Base-by-base conservation (phyloP, 371 early-diverging fungal genomes). In the Coemansia sp. region DNA sequence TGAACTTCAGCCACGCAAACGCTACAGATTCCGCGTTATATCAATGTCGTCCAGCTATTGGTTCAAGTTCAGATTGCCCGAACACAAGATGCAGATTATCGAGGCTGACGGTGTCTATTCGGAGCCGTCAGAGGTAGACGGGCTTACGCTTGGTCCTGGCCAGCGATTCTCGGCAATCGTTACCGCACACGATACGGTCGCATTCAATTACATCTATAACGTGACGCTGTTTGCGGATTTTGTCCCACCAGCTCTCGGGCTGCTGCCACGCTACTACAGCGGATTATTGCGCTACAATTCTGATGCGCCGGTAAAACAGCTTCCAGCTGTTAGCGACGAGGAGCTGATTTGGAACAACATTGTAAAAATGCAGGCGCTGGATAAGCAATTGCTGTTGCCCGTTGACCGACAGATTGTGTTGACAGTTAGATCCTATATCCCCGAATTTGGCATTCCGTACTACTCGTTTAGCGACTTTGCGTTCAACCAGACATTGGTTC, bases 21-120 rank as follows among this genome's bases (percentile, higher is more conserved):
- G 83, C 18, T 93, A 93, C 70, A 91, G 94, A 55, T 72, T 94
- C 43, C 88, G 95, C 11, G 55, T 94, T 29, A 83, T 94, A 75
- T 89, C 88, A 57, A 85, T 87, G 77, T 84, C 88, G 34, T 84
- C 90, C 14, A 81, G 88, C 46, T 81, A 87, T 51, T 87, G 84
- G 82, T 89, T 88, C 78, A 82, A 82, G 61, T 81, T 94, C 66
- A 81, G 85, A 69, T 86, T 93, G 56, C 89, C 88, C 56, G 88
- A 86, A 24, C 93, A 92, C 76, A 75, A 77, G 16, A 70, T 93
- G 76, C 82, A 83, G 47, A 79, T 93, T n/a, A 87, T 91, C 52
- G 93, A 91, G 77, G 76, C 85, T 16, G 93, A 93, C 58, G 93
- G 93, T 50, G 70, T 84, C n/a, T 82, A 84, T 37, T 81, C 83